Evolutionary conservation across 139 green algal genomes (phyloP).

Genomic region (Micromonas pusilla): DNA sequence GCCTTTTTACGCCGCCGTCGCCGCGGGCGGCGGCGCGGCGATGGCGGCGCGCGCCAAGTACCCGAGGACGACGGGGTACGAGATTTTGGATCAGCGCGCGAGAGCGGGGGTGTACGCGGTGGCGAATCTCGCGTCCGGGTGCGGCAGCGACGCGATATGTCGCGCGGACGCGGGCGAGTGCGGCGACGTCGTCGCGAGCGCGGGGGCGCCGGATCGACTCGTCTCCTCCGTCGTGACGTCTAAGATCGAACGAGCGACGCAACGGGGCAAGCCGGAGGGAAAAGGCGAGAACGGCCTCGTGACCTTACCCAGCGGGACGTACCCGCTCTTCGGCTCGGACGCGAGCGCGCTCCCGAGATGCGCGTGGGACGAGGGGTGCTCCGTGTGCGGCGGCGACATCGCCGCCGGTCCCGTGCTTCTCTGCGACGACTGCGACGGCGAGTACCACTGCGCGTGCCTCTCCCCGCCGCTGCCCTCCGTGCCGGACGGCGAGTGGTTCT

Average conservation of each 20-base stretch:
- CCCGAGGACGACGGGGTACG: not conserved
- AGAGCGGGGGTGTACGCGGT: not conserved
- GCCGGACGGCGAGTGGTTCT: slow-evolving; percentile 32
- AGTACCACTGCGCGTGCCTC: slow-evolving; percentile 27
- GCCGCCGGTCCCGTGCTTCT: slow-evolving; percentile 3
- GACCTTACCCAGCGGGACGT: not conserved
- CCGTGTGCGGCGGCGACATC: not conserved
- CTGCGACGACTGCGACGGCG: slow-evolving; percentile 25
- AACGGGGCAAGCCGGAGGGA: not conserved
- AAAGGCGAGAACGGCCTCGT: not conserved
- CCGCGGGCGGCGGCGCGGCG: no score
- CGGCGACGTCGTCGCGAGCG: not conserved
- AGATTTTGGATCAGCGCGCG: not conserved
- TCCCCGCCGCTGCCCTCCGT: not conserved
- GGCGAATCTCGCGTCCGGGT: not conserved
- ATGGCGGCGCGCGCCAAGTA: not conserved
- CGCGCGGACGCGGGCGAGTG: not conserved
- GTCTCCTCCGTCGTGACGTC: not conserved
- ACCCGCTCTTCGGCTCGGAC: not conserved
- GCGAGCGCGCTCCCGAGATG: not conserved
- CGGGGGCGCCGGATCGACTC: not conserved
- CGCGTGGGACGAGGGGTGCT: slow-evolving; percentile 9
- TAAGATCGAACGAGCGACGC: not conserved
- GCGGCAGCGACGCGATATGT: no score
- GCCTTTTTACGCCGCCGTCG: not conserved